phyloP scores from a whole-genome alignment of 2,329 filamentous ascomycete species.

The Exophiala phaeomuriformis region DNA sequence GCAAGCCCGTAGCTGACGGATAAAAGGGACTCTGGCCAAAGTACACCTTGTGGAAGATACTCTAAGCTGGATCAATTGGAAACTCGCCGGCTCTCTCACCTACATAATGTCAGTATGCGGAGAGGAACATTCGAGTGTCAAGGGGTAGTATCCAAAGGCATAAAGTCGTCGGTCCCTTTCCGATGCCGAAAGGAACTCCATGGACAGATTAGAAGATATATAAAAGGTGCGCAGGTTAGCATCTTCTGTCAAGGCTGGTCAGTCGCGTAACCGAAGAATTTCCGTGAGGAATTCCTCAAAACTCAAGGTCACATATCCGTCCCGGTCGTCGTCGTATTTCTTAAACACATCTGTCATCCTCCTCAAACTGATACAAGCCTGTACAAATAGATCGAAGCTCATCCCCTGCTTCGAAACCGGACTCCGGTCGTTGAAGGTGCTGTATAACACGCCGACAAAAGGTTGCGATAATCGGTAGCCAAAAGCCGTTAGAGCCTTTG shows the following conservation, averaged over 20 bases:
- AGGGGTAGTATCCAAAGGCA: too few relatives aligned
- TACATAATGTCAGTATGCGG: too few relatives aligned
- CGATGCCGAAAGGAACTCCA: background rate
- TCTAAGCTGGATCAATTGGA: too few relatives aligned
- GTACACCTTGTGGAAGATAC: too few relatives aligned
- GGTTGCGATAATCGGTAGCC: constrained; percentile 79
- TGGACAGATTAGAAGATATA: too few relatives aligned
- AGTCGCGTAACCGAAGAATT: constrained; percentile 26
- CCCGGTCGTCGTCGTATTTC: constrained; percentile 93
- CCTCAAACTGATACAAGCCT: constrained; percentile 93
- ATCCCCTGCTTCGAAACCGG: constrained; percentile 54
- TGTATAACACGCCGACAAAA: constrained; percentile 80
- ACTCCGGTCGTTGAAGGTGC: constrained; percentile 62
- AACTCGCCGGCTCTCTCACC: too few relatives aligned
- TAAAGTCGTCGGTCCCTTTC: too few relatives aligned
- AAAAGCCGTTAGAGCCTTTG: constrained; percentile 83
- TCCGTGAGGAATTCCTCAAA: constrained; percentile 70
- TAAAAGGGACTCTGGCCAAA: too few relatives aligned
- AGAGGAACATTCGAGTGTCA: too few relatives aligned
- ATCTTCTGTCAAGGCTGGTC: background rate
- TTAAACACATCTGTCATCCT: constrained; percentile 99
- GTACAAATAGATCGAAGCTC: constrained; percentile 94
- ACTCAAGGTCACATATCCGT: constrained; percentile 80
- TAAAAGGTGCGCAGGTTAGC: background rate
- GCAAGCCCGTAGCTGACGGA: too few relatives aligned